Evolutionary conservation across 73 alveolate genomes (phyloP), one percentile per base, ranked within the genome.

Genomic region (Paramecium sexaurelia): DNA sequence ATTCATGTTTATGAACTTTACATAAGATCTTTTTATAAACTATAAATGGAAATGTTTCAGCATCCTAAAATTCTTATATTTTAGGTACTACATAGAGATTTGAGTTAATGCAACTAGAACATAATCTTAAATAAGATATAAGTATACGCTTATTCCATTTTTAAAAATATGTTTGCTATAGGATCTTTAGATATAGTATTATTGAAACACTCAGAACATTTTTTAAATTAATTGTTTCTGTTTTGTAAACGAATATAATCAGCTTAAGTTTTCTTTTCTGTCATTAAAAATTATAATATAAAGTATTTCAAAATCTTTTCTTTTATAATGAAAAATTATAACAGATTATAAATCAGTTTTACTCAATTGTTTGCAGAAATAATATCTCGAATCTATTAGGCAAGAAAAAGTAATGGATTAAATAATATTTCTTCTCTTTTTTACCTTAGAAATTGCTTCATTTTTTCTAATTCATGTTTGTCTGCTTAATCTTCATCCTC

Each of bases 401-500:
- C 94, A 69, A 88, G 55, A 41, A 41, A 51, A 15, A 45, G 56
- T 43, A 88, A 47, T 37, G 94, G 94, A 69, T 88, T 88, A 27
- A 41, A 88, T 68, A 69, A 83, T 36, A 69, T 29, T 32, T 88
- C 89, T 36, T 88, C 94, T 88, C 94, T 88, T 69, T 88, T 32
- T 69, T 88, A 82, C 8, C 83, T 69, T 4, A 88, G 61, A 11
- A 27, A 75, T 41, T 88, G 24, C 13, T 75, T 88, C 75, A 88
- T 67, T 71, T 69, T 88, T 43, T 88, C 94, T 32, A 75, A 68
- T 69, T 88, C 94, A 68, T 55, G 45, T 88, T 75, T 68, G 5
- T 68, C 87, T 41, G 66, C 91, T n/a, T 88, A 24, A 29, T 88
- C 94, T 20, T 88, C 87, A 36, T 88, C 94, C 22, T 88, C 94